phyloP scores from a whole-genome alignment of 805 yeast genomes.

The Zygotorulaspora sp. region DNA sequence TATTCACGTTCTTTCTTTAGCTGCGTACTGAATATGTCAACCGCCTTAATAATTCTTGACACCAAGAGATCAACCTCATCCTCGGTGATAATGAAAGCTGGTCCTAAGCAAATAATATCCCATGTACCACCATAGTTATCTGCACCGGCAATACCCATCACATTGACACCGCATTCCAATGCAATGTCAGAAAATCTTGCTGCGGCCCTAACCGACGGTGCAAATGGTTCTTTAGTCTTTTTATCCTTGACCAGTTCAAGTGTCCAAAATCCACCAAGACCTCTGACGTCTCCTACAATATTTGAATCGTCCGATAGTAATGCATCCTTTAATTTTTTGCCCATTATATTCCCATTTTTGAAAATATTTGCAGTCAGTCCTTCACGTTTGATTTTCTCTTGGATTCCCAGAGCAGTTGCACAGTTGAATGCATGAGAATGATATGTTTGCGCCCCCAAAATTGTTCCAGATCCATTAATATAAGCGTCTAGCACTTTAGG shows the following conservation, averaged over 20 bases:
- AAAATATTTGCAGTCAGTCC: conserved; percentile 41
- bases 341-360: conserved; percentile 42
- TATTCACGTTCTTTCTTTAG: conserved; percentile 18
- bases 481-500: conserved; percentile 39
- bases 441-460: conserved; percentile 49
- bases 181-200: conserved; percentile 34
- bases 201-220: conserved; percentile 37
- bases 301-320: conserved; percentile 33
- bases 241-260: conserved; percentile 54
- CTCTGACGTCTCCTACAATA: conserved; percentile 57
- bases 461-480: conserved; percentile 39
- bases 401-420: conserved; percentile 45
- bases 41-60: conserved; percentile 38
- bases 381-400: conserved; percentile 37
- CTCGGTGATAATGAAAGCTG: conserved; percentile 42
- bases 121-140: conserved; percentile 37
- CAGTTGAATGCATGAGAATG: conserved; percentile 47
- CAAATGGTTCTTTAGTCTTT: conserved; percentile 47
- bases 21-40: conserved; percentile 32
- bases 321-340: conserved; percentile 35
- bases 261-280: conserved; percentile 58
- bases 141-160: conserved; percentile 47
- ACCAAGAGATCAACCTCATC: conserved; percentile 42
- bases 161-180: conserved; percentile 44
- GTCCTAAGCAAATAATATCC: conserved; percentile 47